Conservation (phyloP, 169 alveolate species). For the Neospora caninum region DNA sequence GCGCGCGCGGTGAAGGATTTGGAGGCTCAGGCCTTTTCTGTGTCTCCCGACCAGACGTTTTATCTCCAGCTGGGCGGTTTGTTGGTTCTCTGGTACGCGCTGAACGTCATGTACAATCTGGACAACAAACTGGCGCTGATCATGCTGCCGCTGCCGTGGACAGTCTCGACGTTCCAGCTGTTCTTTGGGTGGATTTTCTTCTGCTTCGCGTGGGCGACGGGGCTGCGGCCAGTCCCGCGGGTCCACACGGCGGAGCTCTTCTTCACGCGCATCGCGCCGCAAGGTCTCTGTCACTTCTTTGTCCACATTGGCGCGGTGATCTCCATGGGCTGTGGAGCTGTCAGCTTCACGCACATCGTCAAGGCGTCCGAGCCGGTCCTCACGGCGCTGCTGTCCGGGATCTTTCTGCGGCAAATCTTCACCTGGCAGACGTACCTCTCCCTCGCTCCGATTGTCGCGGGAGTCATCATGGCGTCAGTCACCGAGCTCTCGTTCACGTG, state of each 20-base stretch:
- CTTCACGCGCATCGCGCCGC: slow-evolving; percentile 75
- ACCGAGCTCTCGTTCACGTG: slow-evolving; percentile 82
- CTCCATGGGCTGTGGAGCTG: slow-evolving; percentile 84
- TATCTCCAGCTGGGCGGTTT: slow-evolving; percentile 34
- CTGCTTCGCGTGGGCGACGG: slow-evolving; percentile 38
- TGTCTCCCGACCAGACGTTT: background rate
- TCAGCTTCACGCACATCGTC: slow-evolving; percentile 85
- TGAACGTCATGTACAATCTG: slow-evolving; percentile 79
- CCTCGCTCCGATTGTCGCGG: slow-evolving; percentile 79
- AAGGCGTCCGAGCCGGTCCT: slow-evolving; percentile 86
- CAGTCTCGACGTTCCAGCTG: slow-evolving; percentile 79
- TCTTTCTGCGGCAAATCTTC: slow-evolving; percentile 73
- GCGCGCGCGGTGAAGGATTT: slow-evolving; percentile 9
- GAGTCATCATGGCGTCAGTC: slow-evolving; percentile 80
- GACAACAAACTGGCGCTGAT: slow-evolving; percentile 80
- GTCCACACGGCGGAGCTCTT: slow-evolving; percentile 71
- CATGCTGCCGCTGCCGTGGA: slow-evolving; percentile 80
- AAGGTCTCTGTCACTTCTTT: slow-evolving; percentile 80
- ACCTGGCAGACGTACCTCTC: slow-evolving; percentile 76
- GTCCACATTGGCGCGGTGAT: slow-evolving; percentile 87
- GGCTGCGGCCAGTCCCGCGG: slow-evolving; percentile 42
- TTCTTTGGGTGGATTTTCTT: slow-evolving; percentile 73
- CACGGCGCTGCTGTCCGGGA: slow-evolving; percentile 80
- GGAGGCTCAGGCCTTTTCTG: background rate
- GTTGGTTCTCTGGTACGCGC: slow-evolving; percentile 79